Percentiles rank a stretch among this genome's conserved stretches.
These are phyloP conservation scores for Prunus yedoensis DNA, from an alignment of 331 rosid genomes.

Conservation along the genomic window DNA sequence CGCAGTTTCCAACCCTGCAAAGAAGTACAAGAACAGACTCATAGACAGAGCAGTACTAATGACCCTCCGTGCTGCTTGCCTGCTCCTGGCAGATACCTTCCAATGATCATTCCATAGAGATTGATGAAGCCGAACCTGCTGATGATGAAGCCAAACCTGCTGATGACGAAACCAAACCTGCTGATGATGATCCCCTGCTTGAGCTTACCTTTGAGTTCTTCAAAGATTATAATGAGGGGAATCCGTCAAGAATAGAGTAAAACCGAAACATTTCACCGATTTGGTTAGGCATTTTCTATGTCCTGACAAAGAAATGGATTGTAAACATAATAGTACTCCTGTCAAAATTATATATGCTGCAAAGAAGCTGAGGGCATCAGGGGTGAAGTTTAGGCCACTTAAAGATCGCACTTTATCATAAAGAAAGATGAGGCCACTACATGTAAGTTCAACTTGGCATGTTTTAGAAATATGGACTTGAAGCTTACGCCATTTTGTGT, in stretches of 20 bases:
- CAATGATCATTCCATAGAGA: not conserved
- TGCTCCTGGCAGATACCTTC: not conserved
- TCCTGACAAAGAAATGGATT: not conserved
- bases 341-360: too few species aligned
- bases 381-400: too few species aligned
- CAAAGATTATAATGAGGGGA: not conserved
- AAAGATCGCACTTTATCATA: not conserved
- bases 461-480: conserved; percentile 13
- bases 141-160: not conserved
- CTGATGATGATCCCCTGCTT: conserved; percentile 3
- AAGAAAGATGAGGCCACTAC: not conserved
- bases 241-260: not conserved
- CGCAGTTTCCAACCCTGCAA: not conserved
- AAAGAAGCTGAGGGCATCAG: too few species aligned
- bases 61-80: not conserved
- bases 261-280: conserved; percentile 38
- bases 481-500: conserved; percentile 27
- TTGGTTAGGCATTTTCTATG: conserved; percentile 34
- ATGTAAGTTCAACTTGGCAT: not conserved
- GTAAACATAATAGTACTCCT: too few species aligned
- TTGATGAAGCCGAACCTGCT: too few species aligned
- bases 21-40: not conserved
- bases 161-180: not conserved
- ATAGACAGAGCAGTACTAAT: not conserved
- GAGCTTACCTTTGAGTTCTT: conserved; percentile 7